These are phyloP conservation scores for Penicillium paradoxum DNA, from an alignment of 495 filamentous ascomycete species.

Conservation along the genomic window DNA sequence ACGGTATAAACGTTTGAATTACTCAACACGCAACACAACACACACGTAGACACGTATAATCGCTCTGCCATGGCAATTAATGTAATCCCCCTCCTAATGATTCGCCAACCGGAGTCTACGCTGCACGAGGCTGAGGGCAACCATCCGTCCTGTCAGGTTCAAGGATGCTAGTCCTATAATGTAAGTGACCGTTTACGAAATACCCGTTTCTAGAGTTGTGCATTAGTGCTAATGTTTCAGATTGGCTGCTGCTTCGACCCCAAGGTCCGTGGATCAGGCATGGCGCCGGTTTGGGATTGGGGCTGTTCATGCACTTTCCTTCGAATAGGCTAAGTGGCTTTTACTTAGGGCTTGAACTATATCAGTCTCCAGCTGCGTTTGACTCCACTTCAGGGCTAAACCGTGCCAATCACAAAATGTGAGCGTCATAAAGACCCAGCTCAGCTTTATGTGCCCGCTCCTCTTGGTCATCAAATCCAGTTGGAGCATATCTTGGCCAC, in stretches of 20 bases:
- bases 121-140: conserved; percentile 46
- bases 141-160: conserved; percentile 42
- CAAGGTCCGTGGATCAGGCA: background rate
- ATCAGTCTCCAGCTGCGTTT: background rate
- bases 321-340: background rate
- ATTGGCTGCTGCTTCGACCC: conserved; percentile 2
- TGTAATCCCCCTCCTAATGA: background rate
- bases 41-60: conserved; percentile 40
- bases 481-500: conserved; percentile 41
- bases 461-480: conserved; percentile 37
- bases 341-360: background rate
- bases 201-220: conserved; percentile 6
- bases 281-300: conserved; percentile 17
- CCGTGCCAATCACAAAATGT: conserved; percentile 29
- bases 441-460: conserved; percentile 40
- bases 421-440: conserved; percentile 45
- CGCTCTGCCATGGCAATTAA: conserved; percentile 43
- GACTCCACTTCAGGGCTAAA: background rate
- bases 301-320: background rate
- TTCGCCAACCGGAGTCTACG: conserved; percentile 39
- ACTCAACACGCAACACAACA: background rate
- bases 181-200: conserved; percentile 17
- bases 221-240: conserved; percentile 8
- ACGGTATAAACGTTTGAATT: background rate
- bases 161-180: conserved; percentile 43